Evolutionary conservation across 495 filamentous ascomycete genomes (phyloP).

Genomic region (Parmelia sp.): DNA sequence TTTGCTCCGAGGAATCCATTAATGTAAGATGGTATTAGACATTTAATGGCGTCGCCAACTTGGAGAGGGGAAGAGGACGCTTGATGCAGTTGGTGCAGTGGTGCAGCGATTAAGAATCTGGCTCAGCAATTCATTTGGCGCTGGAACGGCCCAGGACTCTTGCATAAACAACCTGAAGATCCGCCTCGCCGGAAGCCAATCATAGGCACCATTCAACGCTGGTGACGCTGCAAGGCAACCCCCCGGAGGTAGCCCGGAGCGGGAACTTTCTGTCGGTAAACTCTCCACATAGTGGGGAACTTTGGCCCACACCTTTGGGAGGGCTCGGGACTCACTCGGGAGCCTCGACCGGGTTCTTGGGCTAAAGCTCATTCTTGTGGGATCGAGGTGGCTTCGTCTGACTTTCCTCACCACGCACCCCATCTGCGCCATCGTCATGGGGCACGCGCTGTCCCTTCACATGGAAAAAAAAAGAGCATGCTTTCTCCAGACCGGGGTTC

Average conservation of each 20-base stretch:
- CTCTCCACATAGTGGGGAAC: constrained; percentile 12
- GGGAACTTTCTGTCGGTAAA: constrained; percentile 15
- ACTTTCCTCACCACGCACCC: background rate
- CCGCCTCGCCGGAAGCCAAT: constrained; percentile 15
- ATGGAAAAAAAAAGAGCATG: background rate
- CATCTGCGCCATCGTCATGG: background rate
- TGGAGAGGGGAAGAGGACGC: no score
- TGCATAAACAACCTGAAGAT: constrained; percentile 8
- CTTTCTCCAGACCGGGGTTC: background rate
- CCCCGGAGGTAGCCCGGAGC: constrained; percentile 4
- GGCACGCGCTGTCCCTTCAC: no score
- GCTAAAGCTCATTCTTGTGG: background rate
- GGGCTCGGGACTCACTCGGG: background rate
- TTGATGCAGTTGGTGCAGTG: no score
- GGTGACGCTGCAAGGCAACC: no score
- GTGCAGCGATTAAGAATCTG: no score
- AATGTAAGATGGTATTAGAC: no score
- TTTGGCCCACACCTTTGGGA: background rate
- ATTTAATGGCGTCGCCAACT: no score
- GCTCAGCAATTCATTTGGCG: background rate
- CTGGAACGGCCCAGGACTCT: background rate
- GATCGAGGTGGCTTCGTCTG: background rate
- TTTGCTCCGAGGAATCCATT: background rate
- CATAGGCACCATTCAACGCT: no score
- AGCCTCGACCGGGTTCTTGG: background rate